Conservation (phyloP, 2,329 filamentous ascomycete genomes). For the Meredithiella fracta region DNA sequence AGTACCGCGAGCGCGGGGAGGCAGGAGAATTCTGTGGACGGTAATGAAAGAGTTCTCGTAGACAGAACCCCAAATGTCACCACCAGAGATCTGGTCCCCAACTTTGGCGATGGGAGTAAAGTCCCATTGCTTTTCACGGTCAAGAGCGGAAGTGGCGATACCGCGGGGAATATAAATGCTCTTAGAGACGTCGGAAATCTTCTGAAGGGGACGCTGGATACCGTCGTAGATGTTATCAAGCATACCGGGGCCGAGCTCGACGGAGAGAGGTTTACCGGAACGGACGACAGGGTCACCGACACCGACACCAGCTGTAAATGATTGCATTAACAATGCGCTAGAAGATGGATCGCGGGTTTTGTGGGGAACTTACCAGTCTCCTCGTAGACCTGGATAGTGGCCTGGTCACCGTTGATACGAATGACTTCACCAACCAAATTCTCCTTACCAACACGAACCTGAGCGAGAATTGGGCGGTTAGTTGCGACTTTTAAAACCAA, state of each 20-base stretch:
- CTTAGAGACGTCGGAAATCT: constrained; percentile 59
- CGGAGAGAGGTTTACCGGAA: constrained; percentile 89
- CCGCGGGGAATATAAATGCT: constrained; percentile 97
- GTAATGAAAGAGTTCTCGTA: constrained; percentile 91
- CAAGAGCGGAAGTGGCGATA: constrained; percentile 71
- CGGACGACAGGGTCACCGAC: constrained; percentile 84
- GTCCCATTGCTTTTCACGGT: constrained; percentile 89
- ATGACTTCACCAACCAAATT: constrained; percentile 93
- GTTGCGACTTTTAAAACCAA: background rate
- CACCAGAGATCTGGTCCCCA: constrained; percentile 90
- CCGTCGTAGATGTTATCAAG: constrained; percentile 99
- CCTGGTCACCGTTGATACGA: constrained; percentile 87
- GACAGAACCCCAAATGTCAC: constrained; percentile 88
- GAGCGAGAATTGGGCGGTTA: constrained; percentile 8
- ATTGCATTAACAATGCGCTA: constrained; percentile 6
- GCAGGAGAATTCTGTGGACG: constrained; percentile 84
- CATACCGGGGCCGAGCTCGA: constrained; percentile 89
- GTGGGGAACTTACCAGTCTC: constrained; percentile 58
- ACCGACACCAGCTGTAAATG: constrained; percentile 61
- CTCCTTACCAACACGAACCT: constrained; percentile 87
- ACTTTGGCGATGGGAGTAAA: constrained; percentile 86
- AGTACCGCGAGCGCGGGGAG: constrained; percentile 74
- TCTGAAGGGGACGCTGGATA: constrained; percentile 86
- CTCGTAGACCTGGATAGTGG: constrained; percentile 97
- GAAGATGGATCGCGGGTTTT: background rate